These are phyloP conservation scores for Cercospora sp. DNA, from an alignment of 2,329 filamentous ascomycete species.

Conservation along the genomic window DNA sequence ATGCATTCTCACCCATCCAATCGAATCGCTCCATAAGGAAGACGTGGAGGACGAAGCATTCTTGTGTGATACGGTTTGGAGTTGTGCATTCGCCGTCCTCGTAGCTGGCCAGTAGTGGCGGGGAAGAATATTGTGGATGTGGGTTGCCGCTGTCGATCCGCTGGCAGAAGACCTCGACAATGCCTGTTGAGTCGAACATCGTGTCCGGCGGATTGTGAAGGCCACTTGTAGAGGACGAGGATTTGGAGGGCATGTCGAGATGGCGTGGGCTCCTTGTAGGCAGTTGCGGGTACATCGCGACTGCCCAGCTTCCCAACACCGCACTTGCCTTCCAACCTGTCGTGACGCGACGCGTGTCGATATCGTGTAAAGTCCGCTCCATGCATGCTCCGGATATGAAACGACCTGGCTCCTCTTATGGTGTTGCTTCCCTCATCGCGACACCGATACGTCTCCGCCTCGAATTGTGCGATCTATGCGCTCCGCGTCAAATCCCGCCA, in stretches of 20 bases:
- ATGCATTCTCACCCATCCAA: conserved; percentile 13
- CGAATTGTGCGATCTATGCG: conserved; percentile 44
- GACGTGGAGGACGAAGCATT: conserved; percentile 7
- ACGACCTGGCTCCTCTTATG: not conserved
- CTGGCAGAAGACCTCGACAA: conserved; percentile 16
- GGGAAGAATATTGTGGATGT: conserved; percentile 4
- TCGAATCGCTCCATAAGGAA: conserved; percentile 20
- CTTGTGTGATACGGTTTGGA: not conserved
- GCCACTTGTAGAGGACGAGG: not conserved
- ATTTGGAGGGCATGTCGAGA: not conserved
- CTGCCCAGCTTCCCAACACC: not conserved
- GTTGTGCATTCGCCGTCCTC: not conserved
- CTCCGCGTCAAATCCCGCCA: conserved; percentile 46
- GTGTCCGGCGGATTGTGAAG: not conserved
- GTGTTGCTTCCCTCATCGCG: conserved; percentile 3
- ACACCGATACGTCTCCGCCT: conserved; percentile 30
- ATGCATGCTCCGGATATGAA: not conserved
- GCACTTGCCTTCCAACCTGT: not conserved
- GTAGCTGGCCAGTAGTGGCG: not conserved
- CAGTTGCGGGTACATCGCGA: not conserved
- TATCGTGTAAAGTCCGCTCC: not conserved
- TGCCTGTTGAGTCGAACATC: conserved; percentile 20
- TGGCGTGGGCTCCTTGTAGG: not conserved
- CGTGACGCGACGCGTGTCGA: not conserved
- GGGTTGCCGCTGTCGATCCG: conserved; percentile 11